Percentiles rank a stretch among this genome's conserved stretches.
Conservation (phyloP, 768 basidiomycete genomes). For the Calocera cornea region DNA sequence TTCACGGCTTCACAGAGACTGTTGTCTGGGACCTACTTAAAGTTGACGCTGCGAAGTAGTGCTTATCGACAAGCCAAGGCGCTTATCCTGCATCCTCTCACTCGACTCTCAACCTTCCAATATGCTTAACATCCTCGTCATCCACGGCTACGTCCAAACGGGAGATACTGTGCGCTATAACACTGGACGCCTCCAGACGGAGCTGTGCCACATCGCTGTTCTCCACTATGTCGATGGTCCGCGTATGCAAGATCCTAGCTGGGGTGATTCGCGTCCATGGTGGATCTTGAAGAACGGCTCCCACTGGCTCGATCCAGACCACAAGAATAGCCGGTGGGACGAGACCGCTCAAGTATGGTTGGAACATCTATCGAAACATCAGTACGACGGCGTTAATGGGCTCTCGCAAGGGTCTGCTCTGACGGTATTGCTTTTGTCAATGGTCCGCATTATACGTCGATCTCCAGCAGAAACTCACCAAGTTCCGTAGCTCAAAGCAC, state of each 20-base stretch:
- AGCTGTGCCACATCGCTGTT: not conserved
- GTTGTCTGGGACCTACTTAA: no score
- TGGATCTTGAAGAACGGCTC: not conserved
- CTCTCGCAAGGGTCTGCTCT: not conserved
- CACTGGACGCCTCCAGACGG: not conserved
- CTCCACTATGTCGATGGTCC: not conserved
- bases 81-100: no score
- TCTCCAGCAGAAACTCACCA: not conserved
- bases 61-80: no score
- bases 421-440: not conserved
- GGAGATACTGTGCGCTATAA: not conserved
- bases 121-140: not conserved
- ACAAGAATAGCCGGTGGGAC: not conserved
- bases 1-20: no score
- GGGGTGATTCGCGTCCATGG: not conserved
- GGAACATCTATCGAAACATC: not conserved
- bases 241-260: not conserved
- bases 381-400: not conserved
- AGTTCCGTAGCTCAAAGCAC: not conserved
- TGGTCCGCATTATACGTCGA: not conserved
- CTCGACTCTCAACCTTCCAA: not conserved
- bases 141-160: not conserved
- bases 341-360: not conserved
- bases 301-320: not conserved
- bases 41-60: no score